Percentiles rank a stretch among this genome's conserved stretches.
Evolutionary conservation across 225 moss, liverwort and hornwort genomes (phyloP).

Genomic region (Rhytidiadelphus loreus): DNA sequence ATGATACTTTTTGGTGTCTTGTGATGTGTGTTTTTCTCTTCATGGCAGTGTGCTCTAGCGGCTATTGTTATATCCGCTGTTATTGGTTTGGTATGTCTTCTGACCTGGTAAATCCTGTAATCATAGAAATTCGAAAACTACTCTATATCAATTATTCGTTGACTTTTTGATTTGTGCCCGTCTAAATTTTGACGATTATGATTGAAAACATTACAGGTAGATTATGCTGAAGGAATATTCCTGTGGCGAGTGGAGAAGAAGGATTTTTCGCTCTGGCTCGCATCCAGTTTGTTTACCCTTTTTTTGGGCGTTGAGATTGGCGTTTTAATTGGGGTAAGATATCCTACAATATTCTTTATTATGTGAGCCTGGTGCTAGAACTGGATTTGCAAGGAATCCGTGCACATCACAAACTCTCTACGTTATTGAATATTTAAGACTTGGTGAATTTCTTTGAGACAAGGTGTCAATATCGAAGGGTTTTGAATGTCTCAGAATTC

Average conservation of each 20-base stretch:
- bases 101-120: not conserved
- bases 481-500: not conserved
- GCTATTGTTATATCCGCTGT: conserved; percentile 95
- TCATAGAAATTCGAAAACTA: not conserved
- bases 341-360: not conserved
- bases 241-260: conserved; percentile 87
- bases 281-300: conserved; percentile 61
- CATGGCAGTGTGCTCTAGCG: conserved; percentile 71
- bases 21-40: not conserved
- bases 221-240: conserved; percentile 82
- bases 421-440: not conserved
- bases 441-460: not conserved
- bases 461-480: not conserved
- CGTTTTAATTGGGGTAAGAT: conserved; percentile 72
- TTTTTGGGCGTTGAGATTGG: conserved; percentile 75
- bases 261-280: conserved; percentile 72
- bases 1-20: not conserved
- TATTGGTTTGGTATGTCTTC: conserved; percentile 62
- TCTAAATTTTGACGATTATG: not conserved
- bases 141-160: not conserved
- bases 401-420: not conserved
- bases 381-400: not conserved
- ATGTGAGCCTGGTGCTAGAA: not conserved
- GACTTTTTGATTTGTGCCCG: not conserved
- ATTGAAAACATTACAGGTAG: conserved; percentile 42